These are phyloP conservation scores for Filobasidium wieringae DNA, from an alignment of 768 basidiomycete species.

Conservation along the genomic window DNA sequence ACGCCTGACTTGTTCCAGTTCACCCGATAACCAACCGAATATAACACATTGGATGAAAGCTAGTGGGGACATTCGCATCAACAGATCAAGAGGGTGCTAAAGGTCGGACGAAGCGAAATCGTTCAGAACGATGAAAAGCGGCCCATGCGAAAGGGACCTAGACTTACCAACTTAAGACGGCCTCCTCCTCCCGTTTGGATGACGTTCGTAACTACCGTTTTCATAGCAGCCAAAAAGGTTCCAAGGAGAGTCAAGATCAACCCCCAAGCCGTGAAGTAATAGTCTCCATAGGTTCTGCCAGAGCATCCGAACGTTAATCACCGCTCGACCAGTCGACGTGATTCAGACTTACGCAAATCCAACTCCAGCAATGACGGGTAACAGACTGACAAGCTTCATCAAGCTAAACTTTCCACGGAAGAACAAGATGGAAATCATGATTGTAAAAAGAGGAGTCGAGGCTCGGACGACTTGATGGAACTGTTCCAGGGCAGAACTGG, in stretches of 20 bases:
- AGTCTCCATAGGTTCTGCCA: slow-evolving; percentile 81
- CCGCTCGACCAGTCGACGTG: not conserved
- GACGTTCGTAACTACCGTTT: slow-evolving; percentile 83
- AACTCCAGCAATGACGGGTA: slow-evolving; percentile 81
- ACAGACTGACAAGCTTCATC: slow-evolving; percentile 56
- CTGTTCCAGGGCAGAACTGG: too few relatives aligned
- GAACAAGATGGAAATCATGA: slow-evolving; percentile 60
- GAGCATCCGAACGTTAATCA: not conserved
- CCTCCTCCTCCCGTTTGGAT: slow-evolving; percentile 42
- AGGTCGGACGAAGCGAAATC: slow-evolving; percentile 14
- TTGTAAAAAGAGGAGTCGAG: slow-evolving; percentile 82
- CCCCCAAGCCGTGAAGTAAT: slow-evolving; percentile 76
- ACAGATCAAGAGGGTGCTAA: slow-evolving; percentile 69
- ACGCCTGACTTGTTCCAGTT: slow-evolving; percentile 53
- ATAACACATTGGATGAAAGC: slow-evolving; percentile 77
- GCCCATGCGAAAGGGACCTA: not conserved
- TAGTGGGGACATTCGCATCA: slow-evolving; percentile 80
- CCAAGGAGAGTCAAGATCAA: slow-evolving; percentile 80
- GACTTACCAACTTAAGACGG: slow-evolving; percentile 32
- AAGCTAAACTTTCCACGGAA: slow-evolving; percentile 52
- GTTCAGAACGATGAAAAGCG: not conserved
- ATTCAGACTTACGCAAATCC: slow-evolving; percentile 58
- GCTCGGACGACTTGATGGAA: slow-evolving; percentile 97
- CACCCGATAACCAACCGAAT: slow-evolving; percentile 67
- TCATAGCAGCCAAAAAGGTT: slow-evolving; percentile 79